phyloP scores from a whole-genome alignment of 768 basidiomycete species.

The Pleurotus platypus region DNA sequence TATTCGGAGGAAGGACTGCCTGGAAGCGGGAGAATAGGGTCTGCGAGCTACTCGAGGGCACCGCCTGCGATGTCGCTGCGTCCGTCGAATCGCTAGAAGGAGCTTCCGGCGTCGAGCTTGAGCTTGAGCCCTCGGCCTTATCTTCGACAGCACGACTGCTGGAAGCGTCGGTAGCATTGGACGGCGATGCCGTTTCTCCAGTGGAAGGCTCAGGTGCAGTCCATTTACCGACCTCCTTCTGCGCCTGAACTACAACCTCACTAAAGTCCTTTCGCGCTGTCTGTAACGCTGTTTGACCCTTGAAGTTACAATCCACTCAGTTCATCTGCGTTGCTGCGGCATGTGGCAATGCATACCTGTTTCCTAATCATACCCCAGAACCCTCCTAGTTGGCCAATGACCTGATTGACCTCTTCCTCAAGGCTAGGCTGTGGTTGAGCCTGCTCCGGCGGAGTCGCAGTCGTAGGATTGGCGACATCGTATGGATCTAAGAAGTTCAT shows the following conservation, averaged over 20 bases:
- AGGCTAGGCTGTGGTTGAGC: conserved; percentile 48
- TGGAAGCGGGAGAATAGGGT: conserved; percentile 69
- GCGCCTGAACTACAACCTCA: conserved; percentile 74
- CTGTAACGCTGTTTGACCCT: conserved; percentile 72
- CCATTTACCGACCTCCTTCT: conserved; percentile 69
- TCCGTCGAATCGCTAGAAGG: conserved; percentile 14
- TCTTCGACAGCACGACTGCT: background rate
- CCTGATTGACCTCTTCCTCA: conserved; percentile 86
- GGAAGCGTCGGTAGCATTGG: conserved; percentile 12
- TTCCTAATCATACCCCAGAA: conserved; percentile 92
- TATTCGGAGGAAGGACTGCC: conserved; percentile 69
- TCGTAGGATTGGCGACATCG: conserved; percentile 46
- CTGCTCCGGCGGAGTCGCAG: conserved; percentile 30
- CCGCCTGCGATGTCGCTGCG: conserved; percentile 15
- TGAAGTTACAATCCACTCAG: background rate
- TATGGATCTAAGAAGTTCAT: conserved; percentile 80
- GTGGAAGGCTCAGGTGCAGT: conserved; percentile 23
- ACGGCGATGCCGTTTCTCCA: conserved; percentile 15
- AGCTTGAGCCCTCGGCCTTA: conserved; percentile 10
- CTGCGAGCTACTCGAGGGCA: conserved; percentile 24
- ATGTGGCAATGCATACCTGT: conserved; percentile 48
- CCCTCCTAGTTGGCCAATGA: conserved; percentile 79
- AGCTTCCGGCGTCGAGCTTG: conserved; percentile 2
- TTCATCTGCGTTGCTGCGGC: background rate
- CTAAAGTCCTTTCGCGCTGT: conserved; percentile 70